These are phyloP conservation scores for Aspergillus panamensis DNA, from an alignment of 495 filamentous ascomycete species.

Conservation along the genomic window DNA sequence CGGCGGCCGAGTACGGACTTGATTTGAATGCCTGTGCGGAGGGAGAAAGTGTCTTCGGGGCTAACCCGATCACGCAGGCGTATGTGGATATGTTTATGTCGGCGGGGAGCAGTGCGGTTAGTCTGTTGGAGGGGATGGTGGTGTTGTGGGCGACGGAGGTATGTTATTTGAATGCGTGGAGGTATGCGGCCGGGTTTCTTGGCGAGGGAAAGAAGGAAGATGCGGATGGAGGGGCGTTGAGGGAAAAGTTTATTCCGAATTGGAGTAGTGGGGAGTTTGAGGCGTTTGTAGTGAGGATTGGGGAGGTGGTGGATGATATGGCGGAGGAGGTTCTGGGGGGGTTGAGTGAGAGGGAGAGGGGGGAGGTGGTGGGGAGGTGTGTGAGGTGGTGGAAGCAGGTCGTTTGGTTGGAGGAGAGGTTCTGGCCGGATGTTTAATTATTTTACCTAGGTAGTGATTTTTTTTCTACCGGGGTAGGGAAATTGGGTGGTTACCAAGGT, in stretches of 20 bases:
- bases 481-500: not conserved
- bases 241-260: slow-evolving; percentile 62
- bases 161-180: slow-evolving; percentile 58
- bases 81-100: slow-evolving; percentile 55
- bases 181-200: slow-evolving; percentile 47
- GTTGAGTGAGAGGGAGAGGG: slow-evolving; percentile 38
- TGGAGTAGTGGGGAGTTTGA: slow-evolving; percentile 60
- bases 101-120: slow-evolving; percentile 42
- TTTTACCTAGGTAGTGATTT: not conserved
- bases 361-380: slow-evolving; percentile 31
- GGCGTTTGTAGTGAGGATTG: slow-evolving; percentile 49
- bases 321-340: slow-evolving; percentile 38
- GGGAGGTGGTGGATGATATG: slow-evolving; percentile 43
- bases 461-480: not conserved
- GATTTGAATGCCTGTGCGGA: slow-evolving; percentile 32
- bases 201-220: slow-evolving; percentile 42
- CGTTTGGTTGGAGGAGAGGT: slow-evolving; percentile 50
- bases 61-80: slow-evolving; percentile 44
- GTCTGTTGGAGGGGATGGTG: slow-evolving; percentile 61
- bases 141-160: slow-evolving; percentile 74
- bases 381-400: slow-evolving; percentile 52
- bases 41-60: slow-evolving; percentile 22
- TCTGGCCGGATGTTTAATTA: slow-evolving; percentile 40
- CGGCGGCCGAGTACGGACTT: slow-evolving; percentile 58
- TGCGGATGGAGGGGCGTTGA: slow-evolving; percentile 59